Base-by-base conservation (phyloP, 2,329 filamentous ascomycete species). In the Cryphonectria parasitica region DNA sequence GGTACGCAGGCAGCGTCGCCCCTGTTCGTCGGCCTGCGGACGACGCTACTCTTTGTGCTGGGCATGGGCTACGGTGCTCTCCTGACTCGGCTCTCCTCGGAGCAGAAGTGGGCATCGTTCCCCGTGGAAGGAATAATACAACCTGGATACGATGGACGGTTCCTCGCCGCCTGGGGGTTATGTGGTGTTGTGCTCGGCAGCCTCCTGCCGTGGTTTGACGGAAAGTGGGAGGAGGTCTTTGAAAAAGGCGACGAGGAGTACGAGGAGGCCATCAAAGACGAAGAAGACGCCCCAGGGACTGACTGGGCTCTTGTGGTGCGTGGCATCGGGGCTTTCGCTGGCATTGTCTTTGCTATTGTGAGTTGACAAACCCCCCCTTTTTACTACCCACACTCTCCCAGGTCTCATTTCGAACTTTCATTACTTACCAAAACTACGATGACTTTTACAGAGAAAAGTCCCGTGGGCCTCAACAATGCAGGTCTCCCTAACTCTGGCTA, bases 391-490 rank as follows among this genome's bases (percentile, higher is more conserved):
- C 5, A 0, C 25, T 6, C 49, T 17, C 19, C 34, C 58, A 62
- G 39, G 11, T 45, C n/a, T 19, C 34, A 22, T 34, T 19, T 62
- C 36, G 58, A 34, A 25, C 10, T 10, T 34, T 34, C 15, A 63
- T 7, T n/a, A 11, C n/a, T n/a, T 8, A 39, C 36, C 8, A 22
- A 64, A 43, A 69, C 68, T 28, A 69, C 36, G 25, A 36, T 43
- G 19, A 10, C 7, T 62, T 64, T 15, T 64, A 64, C 76, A 97
- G 93, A 91, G 96, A 74, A 93, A 92, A 80, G 88, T 98, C 13
- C 92, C 94, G 0, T 99, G 96, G 96, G 88, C 95, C 76, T 98
- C 95, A 11, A 96, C 94, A 1, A 89, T 97, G n/a, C 96, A 99
- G 81, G 90, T 97, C 28, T 97, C 95, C 0, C 81, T 97, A 36